Percentiles rank a stretch among this genome's conserved stretches.
These are phyloP conservation scores for Hysterium pulicare DNA, from an alignment of 2,329 filamentous ascomycete species.

Conservation along the genomic window DNA sequence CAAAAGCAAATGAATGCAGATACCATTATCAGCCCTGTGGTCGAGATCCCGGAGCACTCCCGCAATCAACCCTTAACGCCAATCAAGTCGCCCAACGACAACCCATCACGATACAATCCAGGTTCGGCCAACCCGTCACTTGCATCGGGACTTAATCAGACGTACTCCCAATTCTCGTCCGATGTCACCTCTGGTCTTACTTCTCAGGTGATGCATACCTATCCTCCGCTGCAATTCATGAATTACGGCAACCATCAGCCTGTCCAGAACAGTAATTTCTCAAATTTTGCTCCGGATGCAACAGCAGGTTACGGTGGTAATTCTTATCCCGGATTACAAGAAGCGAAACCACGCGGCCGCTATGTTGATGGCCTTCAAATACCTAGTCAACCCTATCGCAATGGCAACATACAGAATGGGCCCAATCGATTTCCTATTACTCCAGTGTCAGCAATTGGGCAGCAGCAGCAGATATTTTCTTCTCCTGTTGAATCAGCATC, in stretches of 20 bases:
- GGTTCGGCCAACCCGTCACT: slow-evolving; percentile 13
- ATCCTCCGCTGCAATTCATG: slow-evolving; percentile 36
- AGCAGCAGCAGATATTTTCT: slow-evolving; percentile 28
- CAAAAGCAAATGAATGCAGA: slow-evolving; percentile 37
- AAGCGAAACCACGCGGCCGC: slow-evolving; percentile 24
- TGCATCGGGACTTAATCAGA: slow-evolving; percentile 31
- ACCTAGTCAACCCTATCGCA: slow-evolving; percentile 23
- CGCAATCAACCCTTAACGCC: slow-evolving; percentile 30
- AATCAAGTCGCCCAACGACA: slow-evolving; percentile 27
- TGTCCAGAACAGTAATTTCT: slow-evolving; percentile 19
- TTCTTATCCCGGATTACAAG: slow-evolving; percentile 35
- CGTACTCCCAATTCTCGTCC: slow-evolving; percentile 22
- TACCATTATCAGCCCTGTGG: slow-evolving; percentile 36
- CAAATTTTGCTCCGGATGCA: slow-evolving; percentile 18
- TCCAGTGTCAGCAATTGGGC: slow-evolving; percentile 28
- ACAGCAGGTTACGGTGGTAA: slow-evolving; percentile 20
- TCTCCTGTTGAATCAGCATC: slow-evolving; percentile 35
- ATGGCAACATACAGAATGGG: slow-evolving; percentile 22
- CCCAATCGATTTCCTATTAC: slow-evolving; percentile 25
- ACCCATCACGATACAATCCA: slow-evolving; percentile 28
- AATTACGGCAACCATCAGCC: slow-evolving; percentile 18
- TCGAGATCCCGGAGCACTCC: slow-evolving; percentile 30
- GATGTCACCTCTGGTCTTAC: slow-evolving; percentile 17
- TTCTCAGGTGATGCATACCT: slow-evolving; percentile 34
- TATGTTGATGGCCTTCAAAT: slow-evolving; percentile 30